A percentile compares a stretch with the other conserved stretches of the same genome.
Conservation (phyloP, 495 filamentous ascomycete species). For the Rhizodiscina lignyota region DNA sequence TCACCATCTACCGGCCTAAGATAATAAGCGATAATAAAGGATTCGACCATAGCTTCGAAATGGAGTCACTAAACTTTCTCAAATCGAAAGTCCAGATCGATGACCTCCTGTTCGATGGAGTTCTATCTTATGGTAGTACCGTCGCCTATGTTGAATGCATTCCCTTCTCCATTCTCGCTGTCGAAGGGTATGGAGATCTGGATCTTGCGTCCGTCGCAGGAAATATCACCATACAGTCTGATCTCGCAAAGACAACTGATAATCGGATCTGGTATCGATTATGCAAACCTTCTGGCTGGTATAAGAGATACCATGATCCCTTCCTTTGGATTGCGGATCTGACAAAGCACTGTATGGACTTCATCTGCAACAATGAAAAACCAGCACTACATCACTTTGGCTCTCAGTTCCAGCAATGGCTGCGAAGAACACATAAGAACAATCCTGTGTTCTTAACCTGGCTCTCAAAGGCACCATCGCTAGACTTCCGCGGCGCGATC, state of each 20-base stretch:
- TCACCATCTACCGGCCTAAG: slow-evolving; percentile 15
- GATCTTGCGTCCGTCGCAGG: slow-evolving; percentile 26
- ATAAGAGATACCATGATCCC: slow-evolving; percentile 35
- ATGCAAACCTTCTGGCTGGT: slow-evolving; percentile 34
- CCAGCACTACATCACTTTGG: slow-evolving; percentile 37
- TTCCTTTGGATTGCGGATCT: slow-evolving; percentile 55
- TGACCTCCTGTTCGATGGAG: slow-evolving; percentile 35
- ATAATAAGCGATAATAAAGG: too few relatives aligned
- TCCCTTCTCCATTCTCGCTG: slow-evolving; percentile 37
- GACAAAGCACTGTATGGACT: slow-evolving; percentile 53
- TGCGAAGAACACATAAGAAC: slow-evolving; percentile 23
- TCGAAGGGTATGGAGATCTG: slow-evolving; percentile 44
- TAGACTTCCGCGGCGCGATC: slow-evolving; percentile 42
- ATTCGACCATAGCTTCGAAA: slow-evolving; percentile 5
- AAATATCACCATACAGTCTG: slow-evolving; percentile 46
- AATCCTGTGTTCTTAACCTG: slow-evolving; percentile 28
- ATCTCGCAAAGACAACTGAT: slow-evolving; percentile 15
- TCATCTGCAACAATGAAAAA: slow-evolving; percentile 20
- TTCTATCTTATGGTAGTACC: slow-evolving; percentile 28
- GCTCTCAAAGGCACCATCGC: slow-evolving; percentile 25
- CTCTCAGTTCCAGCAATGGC: slow-evolving; percentile 35
- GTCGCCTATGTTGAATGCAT: slow-evolving; percentile 33
- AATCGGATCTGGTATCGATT: slow-evolving; percentile 42
- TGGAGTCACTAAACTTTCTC: slow-evolving; percentile 11
- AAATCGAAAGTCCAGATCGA: slow-evolving; percentile 2